Base-by-base conservation (phyloP, 164 flowering plant genomes). In the Buxus sempervirens region DNA sequence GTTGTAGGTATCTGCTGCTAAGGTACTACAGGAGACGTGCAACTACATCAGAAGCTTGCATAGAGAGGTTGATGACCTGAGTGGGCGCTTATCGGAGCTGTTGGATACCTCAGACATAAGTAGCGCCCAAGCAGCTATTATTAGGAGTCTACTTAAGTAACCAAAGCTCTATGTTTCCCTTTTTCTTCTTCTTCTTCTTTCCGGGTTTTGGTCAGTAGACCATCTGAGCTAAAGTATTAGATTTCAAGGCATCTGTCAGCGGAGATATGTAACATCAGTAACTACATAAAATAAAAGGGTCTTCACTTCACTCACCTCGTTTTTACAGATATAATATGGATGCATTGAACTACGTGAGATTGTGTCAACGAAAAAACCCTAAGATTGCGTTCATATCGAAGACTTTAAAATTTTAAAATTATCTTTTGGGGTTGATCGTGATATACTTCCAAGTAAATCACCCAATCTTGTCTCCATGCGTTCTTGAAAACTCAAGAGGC, bases 21-120 rank as follows among this genome's bases (percentile, higher is more conserved):
- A 75, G 75, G 89, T 90, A 0, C 67, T 88, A 63, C 88, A 86
- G 53, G 96, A 90, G 80, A 85, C 93, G 15, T 90, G 93, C 80
- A 85, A 85, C 74, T 85, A 88, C 80, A 85, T 90, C 22, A 83
- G 82, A 67, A 81, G 68, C 78, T 75, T 90, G 58, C 91, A 87
- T 72, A 73, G 75, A 60, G 91, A 90, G 63, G 89, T 87, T 23
- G 88, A 88, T 58, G 93, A 83, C 64, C 62, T 88, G 25, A 87
- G 93, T 36, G 85, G 85, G 61, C 73, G 93, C 26, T 72, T 90
- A 66, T 85, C 91, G 0, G 83, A 82, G 76, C 79, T 88, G 0
- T 64, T 88, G 70, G 82, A 80, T 5, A 81, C 91, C 0, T 80
- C 85, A 19, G 93, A 88, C 70, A 74, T 78, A 26, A 85, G 75